Evolutionary conservation across 352 stramenopile genomes (phyloP), one percentile per base, ranked within the genome.

Genomic region (Phytopythium litorale): DNA sequence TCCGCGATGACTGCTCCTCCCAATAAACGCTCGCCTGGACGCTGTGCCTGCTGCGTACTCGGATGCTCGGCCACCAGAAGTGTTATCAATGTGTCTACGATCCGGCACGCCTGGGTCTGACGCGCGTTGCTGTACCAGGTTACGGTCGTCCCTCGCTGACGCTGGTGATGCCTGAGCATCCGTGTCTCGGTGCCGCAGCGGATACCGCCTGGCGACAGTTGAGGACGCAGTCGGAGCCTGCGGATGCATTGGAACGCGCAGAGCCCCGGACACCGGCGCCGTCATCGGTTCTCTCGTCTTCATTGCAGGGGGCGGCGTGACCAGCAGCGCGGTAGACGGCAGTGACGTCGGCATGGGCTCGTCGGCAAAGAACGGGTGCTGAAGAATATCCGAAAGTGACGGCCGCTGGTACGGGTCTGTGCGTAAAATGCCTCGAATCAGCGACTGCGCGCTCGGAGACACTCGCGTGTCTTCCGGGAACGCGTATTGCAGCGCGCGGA

Each of bases 401-500:
- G 86, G 87, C 49, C 87, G 74, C 46, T 80, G 62, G 11, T 76
- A 72, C 13, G 87, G 89, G 32, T 96, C 88, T 32, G 82, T 76
- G 4, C 80, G 72, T 65, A 96, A 59, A 21, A 96, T 94, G 23
- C 67, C 76, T 1, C 76, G 76, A n/a, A 96, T 76, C 11, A 97
- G 68, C 18, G 72, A 84, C 61, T 93, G 82, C 6, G 89, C 85
- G 8, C 68, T 78, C 8, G 81, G 64, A 1, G 92, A 98, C 9
- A 99, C 76, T 7, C 88, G 71, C 4, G 96, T 72, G 54, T 94
- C 67, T 8, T 87, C 76, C 0, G 97, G 97, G 59, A 99, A 99
- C 21, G 82, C 83, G 70, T 98, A 99, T 54, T 98, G 81, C 68
- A 98, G 98, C 8, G 86, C 86, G 33, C 98, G 79, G 59, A 99